phyloP scores from a whole-genome alignment of 352 stramenopile species.

The Phytophthora niederhauseri region DNA sequence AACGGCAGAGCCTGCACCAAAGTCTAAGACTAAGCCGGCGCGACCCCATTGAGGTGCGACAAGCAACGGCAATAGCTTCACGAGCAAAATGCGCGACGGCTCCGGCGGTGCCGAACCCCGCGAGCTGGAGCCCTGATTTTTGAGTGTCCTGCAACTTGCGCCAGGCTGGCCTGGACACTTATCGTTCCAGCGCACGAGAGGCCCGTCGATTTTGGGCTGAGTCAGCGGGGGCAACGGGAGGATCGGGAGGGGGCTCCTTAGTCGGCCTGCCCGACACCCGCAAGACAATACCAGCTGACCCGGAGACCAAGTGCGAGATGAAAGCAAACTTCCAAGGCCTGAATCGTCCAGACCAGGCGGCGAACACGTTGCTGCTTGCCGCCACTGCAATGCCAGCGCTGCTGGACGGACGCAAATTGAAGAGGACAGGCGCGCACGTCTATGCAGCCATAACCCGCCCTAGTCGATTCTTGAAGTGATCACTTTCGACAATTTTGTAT shows the following conservation, averaged over 20 bases:
- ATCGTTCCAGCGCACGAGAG: background rate
- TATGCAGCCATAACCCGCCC: background rate
- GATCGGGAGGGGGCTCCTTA: background rate
- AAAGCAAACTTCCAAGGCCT: background rate
- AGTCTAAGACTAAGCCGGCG: background rate
- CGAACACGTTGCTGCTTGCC: background rate
- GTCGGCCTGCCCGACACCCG: background rate
- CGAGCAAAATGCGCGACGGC: background rate
- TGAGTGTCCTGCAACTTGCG: background rate
- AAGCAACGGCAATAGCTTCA: constrained; percentile 6
- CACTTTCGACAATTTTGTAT: background rate
- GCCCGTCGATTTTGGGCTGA: background rate
- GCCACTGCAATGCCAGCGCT: too few relatives aligned
- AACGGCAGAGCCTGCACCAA: too few relatives aligned
- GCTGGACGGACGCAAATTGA: background rate
- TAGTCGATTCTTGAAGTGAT: background rate
- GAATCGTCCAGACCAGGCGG: background rate
- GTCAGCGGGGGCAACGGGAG: background rate
- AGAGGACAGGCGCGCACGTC: constrained; percentile 4
- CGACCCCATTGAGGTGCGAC: background rate
- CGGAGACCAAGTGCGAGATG: background rate
- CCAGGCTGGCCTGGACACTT: background rate
- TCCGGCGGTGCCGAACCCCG: background rate
- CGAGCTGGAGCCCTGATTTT: background rate
- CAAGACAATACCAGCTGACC: background rate